Evolutionary conservation across 2,329 filamentous ascomycete species (phyloP), one percentile per base, ranked within the genome.

Genomic region (Septoria petroselini): DNA sequence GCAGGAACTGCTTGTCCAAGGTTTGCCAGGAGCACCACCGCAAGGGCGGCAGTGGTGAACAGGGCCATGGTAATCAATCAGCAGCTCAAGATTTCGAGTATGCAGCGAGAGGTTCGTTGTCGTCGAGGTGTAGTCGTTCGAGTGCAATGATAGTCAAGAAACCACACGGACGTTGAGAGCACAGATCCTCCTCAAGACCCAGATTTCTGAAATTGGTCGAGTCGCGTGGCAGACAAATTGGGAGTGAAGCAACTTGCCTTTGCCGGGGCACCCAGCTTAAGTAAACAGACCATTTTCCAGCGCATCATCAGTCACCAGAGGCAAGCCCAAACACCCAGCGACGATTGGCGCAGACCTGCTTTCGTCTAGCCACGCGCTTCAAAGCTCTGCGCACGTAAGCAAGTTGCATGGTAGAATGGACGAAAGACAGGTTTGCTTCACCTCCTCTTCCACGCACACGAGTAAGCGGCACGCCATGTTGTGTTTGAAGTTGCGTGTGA

Each of bases 21-120:
- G 23, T 55, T 53, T 21, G 58, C 54, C 4, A 66, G 54, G 41
- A 65, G 39, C n/a, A 54, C 58, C 18, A 54, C 48, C 33, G 57
- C 60, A 30, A 59, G 54, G 30, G 56, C 58, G 23, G 55, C 55
- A 25, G 56, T 18, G 14, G 41, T 41, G 14, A 59, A 46, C 34
- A 61, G 49, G 33, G 53, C 50, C 60, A 63, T 63, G 15, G 11
- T 53, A 52, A 18, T 18, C 12, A 9, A 39, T 19, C 12, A 21
- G 21, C n/a, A 31, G 14, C 27, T 37, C 21, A 29, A 14, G 5
- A 9, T 9, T 27, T 5, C 19, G 25, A 15, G 25, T 5, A 35
- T 18, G 12, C 35, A 29, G 42, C 35, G 15, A 31, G 25, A 33
- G 17, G 33, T 17, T 19, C 15, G 19, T 45, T 17, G 34, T 27